phyloP scores from a whole-genome alignment of 2,329 filamentous ascomycete species.

The Acrocalymma vagum region DNA sequence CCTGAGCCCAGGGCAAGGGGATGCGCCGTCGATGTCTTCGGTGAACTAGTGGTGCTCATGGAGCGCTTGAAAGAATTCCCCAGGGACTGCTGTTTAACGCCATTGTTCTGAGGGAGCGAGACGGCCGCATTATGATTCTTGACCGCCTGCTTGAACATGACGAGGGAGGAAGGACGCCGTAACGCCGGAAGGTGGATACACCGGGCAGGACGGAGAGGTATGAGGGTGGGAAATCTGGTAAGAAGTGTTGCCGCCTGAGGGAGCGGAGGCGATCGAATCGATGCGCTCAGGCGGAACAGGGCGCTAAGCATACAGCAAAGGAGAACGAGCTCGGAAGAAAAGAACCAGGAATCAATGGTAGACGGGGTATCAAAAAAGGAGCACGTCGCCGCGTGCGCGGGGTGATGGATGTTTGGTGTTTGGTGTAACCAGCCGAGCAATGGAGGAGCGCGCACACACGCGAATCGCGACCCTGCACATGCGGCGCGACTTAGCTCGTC shows the following conservation, averaged over 20 bases:
- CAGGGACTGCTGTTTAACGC: slow-evolving; percentile 39
- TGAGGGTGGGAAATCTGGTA: too few relatives aligned
- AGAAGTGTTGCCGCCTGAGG: too few relatives aligned
- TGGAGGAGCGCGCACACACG: too few relatives aligned
- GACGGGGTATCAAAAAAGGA: slow-evolving; percentile 27
- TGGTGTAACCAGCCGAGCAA: slow-evolving; percentile 25
- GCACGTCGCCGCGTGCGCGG: slow-evolving; percentile 29
- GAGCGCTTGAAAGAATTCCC: slow-evolving; percentile 52
- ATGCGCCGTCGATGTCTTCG: slow-evolving; percentile 36
- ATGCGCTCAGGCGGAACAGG: slow-evolving; percentile 38
- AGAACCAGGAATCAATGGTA: slow-evolving; percentile 31
- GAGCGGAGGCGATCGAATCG: too few relatives aligned
- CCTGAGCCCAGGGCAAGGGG: slow-evolving; percentile 36
- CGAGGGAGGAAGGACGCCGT: slow-evolving; percentile 21
- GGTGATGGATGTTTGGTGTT: slow-evolving; percentile 11
- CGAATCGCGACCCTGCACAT: slow-evolving; percentile 26
- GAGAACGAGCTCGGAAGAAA: slow-evolving; percentile 32
- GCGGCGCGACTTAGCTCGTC: slow-evolving; percentile 5
- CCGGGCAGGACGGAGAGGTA: too few relatives aligned
- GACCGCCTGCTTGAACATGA: slow-evolving; percentile 53
- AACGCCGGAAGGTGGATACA: slow-evolving; percentile 4
- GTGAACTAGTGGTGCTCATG: slow-evolving; percentile 44
- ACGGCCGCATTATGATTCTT: slow-evolving; percentile 47
- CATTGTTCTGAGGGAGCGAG: slow-evolving; percentile 27
- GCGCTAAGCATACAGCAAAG: slow-evolving; percentile 50